These are phyloP conservation scores for Veloporphyrellus conicus DNA, from an alignment of 1,284 basidiomycete species.

Conservation along the genomic window DNA sequence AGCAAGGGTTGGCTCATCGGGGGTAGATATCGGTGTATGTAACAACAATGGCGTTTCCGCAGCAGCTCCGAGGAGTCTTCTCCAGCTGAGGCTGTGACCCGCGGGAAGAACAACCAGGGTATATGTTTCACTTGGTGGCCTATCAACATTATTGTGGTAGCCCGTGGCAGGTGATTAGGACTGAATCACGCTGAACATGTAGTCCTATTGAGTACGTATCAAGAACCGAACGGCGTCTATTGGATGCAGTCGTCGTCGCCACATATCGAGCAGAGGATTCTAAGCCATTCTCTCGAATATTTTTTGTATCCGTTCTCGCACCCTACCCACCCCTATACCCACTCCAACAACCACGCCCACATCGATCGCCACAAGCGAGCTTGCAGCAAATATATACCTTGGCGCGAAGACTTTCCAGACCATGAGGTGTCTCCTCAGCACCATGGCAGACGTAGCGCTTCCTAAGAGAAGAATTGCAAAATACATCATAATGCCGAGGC, in stretches of 20 bases:
- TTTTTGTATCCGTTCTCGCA: conserved; percentile 21
- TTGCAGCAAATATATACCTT: conserved; percentile 77
- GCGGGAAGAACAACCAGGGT: neutral
- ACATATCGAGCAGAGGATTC: neutral
- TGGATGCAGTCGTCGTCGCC: too few species aligned
- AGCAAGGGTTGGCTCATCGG: neutral
- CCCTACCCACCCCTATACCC: conserved; percentile 31
- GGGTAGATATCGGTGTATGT: conserved; percentile 13
- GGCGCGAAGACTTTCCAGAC: conserved; percentile 99
- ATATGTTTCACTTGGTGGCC: conserved; percentile 6
- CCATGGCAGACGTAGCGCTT: conserved; percentile 69
- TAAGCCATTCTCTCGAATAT: conserved; percentile 21
- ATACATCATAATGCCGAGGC: conserved; percentile 61
- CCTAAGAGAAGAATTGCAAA: conserved; percentile 66
- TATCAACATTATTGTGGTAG: neutral
- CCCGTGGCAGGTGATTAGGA: too few species aligned
- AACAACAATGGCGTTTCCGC: conserved; percentile 10
- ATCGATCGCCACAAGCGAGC: conserved; percentile 53
- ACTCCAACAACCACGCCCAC: conserved; percentile 51
- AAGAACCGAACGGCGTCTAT: neutral
- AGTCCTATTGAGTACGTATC: too few species aligned
- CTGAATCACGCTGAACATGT: too few species aligned
- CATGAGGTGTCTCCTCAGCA: conserved; percentile 89
- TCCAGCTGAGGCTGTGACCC: neutral
- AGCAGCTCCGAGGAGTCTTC: conserved; percentile 21